Evolutionary conservation across 371 early-diverging fungal genomes (phyloP), one percentile per base, ranked within the genome.

Genomic region (Mortierella sp.): DNA sequence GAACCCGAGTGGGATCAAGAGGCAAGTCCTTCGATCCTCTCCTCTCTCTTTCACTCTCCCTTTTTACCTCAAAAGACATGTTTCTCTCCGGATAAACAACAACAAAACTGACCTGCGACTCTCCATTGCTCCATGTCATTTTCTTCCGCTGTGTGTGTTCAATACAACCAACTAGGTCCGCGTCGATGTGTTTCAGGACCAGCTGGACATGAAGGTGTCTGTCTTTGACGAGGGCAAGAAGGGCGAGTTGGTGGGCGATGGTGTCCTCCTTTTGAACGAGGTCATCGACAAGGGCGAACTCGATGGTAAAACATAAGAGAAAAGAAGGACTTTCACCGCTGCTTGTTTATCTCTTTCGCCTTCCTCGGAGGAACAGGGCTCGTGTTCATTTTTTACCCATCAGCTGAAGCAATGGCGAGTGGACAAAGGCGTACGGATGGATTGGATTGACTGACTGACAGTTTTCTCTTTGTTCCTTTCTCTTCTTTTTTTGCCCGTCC

Each of bases 1-100:
- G 86, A 86, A 46, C 86, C 86, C 4, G 86, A 86, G 65, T 86
- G 86, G 86, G 86, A 86, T 78, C 86, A 86, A 65, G 86, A 86
- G 86, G 86, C 79, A 82, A 68, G 81, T 77, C 18, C 16, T n/a
- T 6, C 5, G 18, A 18, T 63, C n/a, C 29, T 35, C 44, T n/a
- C 55, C 41, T 24, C 44, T 38, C 18, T 7, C 29, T 58, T 11
- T 38, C 38, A 8, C 8, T 35, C 24, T 18, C 10, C 7, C 21
- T 68, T 38, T 24, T 68, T 41, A 18, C 35, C 4, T 35, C 16
- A 18, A 12, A 58, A 12, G 10, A 4, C 11, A 3, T 11, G 27
- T 58, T 8, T 68, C 43, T 38, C 41, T 0, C 68, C 8, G 38
- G 38, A 38, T 35, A 41, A 68, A 24, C 18, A 24, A 38, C 35